Percentiles rank a stretch among this genome's conserved stretches.
Evolutionary conservation across 164 flowering plant genomes (phyloP).

Genomic region (Magnolia changhungtana): DNA sequence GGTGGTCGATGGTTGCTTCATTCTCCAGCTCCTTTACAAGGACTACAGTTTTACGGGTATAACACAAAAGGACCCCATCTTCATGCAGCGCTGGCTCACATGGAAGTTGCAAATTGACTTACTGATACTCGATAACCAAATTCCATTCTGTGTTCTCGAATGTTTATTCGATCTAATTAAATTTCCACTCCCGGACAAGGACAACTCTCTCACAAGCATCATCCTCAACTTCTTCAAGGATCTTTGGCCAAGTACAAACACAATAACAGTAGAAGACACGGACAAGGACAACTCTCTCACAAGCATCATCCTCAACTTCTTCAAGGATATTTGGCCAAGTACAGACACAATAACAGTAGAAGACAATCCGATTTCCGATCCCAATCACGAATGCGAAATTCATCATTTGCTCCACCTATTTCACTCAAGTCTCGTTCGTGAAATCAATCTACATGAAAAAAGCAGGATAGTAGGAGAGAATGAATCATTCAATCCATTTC

Average conservation of each 20-base stretch:
- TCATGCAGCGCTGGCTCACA: neutral
- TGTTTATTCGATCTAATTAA: neutral
- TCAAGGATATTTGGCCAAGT: neutral
- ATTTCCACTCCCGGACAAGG: neutral
- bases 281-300: neutral
- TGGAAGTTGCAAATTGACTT: neutral
- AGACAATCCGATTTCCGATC: too few species aligned
- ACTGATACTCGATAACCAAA: neutral
- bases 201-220: neutral
- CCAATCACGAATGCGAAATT: too few species aligned
- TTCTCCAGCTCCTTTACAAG: neutral
- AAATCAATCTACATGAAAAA: neutral
- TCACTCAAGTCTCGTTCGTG: neutral
- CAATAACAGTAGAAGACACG: neutral
- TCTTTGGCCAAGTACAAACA: neutral
- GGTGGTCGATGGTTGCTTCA: slow-evolving; percentile 4
- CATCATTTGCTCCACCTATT: slow-evolving; percentile 7
- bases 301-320: neutral
- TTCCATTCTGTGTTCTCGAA: neutral
- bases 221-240: neutral
- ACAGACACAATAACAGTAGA: neutral
- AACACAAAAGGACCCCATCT: neutral
- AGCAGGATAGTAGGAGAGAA: too few species aligned
- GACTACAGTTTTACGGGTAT: neutral
- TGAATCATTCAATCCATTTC: neutral